Percentiles rank a stretch among this genome's conserved stretches.
phyloP scores from a whole-genome alignment of 495 filamentous ascomycete genomes.

The Penicillium malachiteum region DNA sequence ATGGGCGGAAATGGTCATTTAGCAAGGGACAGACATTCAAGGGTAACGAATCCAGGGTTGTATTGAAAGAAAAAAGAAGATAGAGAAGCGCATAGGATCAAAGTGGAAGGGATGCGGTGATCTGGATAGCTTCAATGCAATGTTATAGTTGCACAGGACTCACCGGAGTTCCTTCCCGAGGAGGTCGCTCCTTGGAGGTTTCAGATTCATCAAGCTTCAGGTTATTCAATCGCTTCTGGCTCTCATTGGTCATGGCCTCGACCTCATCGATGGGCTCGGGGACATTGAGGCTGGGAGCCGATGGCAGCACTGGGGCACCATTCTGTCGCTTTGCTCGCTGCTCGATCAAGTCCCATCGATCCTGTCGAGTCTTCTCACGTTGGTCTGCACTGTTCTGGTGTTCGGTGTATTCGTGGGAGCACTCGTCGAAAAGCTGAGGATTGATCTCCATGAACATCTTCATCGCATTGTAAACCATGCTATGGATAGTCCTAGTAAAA shows the following conservation, averaged over 20 bases:
- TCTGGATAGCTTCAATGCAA: conserved; percentile 18
- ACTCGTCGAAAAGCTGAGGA: conserved; percentile 96
- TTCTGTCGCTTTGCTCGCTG: conserved; percentile 71
- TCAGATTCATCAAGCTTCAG: conserved; percentile 72
- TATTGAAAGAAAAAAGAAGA: conserved; percentile 8
- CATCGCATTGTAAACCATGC: conserved; percentile 99
- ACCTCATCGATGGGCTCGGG: conserved; percentile 65
- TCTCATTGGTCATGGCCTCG: conserved; percentile 76
- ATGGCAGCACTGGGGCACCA: conserved; percentile 41
- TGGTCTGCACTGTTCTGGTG: conserved; percentile 85
- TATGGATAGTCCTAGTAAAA: conserved; percentile 82
- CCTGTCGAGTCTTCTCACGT: conserved; percentile 69
- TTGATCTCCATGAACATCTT: conserved; percentile 99
- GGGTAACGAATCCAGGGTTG: conserved; percentile 11
- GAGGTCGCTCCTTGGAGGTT: conserved; percentile 45
- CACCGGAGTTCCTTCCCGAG: conserved; percentile 47
- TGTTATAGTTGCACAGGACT: conserved; percentile 35
- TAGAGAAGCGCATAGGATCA: conserved; percentile 11
- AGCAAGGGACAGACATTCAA: conserved; percentile 41
- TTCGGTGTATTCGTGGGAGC: conserved; percentile 97
- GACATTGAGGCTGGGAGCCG: conserved; percentile 42
- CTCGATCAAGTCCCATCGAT: conserved; percentile 81
- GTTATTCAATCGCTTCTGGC: conserved; percentile 77
- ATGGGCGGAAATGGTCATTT: conserved; percentile 37
- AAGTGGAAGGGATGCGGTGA: conserved; percentile 8